phyloP scores from a whole-genome alignment of 345 rosid species.

The Corchorus olitorius region DNA sequence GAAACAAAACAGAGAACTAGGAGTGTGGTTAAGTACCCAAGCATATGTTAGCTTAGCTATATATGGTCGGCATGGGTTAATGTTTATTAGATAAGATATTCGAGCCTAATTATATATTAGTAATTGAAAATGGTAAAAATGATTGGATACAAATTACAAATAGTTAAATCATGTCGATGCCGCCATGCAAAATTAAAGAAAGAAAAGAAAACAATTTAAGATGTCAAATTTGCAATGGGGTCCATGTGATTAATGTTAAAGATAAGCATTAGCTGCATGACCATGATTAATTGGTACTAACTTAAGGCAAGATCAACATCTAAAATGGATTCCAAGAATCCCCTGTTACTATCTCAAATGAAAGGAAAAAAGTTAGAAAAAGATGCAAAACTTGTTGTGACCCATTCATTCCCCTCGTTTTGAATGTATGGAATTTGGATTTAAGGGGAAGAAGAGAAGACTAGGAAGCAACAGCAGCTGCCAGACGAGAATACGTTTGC shows the following conservation, averaged over 20 bases:
- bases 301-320: not conserved
- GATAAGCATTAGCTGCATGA: not conserved
- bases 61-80: too few species aligned
- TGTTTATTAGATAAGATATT: not conserved
- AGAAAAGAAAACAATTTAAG: not conserved
- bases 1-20: not conserved
- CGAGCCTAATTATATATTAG: not conserved
- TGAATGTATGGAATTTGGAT: not conserved
- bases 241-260: constrained; percentile 6
- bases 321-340: not conserved
- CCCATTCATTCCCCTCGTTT: not conserved
- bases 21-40: not conserved
- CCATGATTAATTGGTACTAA: not conserved
- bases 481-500: not conserved
- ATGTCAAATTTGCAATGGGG: not conserved
- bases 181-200: not conserved
- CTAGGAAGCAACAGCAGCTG: not conserved
- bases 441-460: too few species aligned
- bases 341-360: too few species aligned
- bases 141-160: not conserved
- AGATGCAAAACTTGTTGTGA: not conserved
- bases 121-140: not conserved
- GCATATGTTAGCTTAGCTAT: too few species aligned
- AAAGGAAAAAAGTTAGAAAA: not conserved
- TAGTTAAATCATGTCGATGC: not conserved